A percentile compares a stretch with the other conserved stretches of the same genome.
Evolutionary conservation across 2,329 filamentous ascomycete species (phyloP).

Genomic region (Colletotrichum agaves): DNA sequence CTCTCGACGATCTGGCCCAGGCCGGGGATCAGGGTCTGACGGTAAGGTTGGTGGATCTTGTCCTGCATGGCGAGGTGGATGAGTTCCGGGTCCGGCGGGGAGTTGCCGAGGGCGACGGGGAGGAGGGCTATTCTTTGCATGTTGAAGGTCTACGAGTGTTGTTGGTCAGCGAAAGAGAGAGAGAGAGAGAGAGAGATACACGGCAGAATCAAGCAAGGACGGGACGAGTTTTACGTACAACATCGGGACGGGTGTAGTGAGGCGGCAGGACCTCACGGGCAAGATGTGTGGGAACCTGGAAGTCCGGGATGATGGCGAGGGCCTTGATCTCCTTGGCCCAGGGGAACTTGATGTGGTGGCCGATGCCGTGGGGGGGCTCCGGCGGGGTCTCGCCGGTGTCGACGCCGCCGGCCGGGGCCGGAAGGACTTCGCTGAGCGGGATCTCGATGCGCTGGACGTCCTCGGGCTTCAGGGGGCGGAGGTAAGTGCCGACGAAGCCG

Average conservation of each 20-base stretch:
- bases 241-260: slow-evolving; percentile 81
- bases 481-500: slow-evolving; percentile 95
- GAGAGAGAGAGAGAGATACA: no score
- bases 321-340: slow-evolving; percentile 97
- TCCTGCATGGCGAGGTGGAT: slow-evolving; percentile 99
- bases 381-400: slow-evolving; percentile 91
- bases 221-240: slow-evolving; percentile 66
- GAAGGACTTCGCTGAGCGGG: slow-evolving; percentile 91
- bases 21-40: slow-evolving; percentile 89
- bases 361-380: slow-evolving; percentile 89
- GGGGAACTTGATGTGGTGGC: slow-evolving; percentile 94
- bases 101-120: slow-evolving; percentile 88
- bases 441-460: slow-evolving; percentile 94
- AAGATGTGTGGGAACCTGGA: slow-evolving; percentile 93
- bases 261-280: slow-evolving; percentile 87
- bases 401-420: slow-evolving; percentile 87
- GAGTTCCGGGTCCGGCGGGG: slow-evolving; percentile 89
- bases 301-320: slow-evolving; percentile 94
- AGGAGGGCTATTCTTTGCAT: slow-evolving; percentile 92
- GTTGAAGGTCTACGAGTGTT: slow-evolving; percentile 77
- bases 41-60: slow-evolving; percentile 96
- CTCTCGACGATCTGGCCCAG: slow-evolving; percentile 90
- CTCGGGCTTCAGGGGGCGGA: slow-evolving; percentile 89
- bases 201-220: no score
- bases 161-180: neutral